Conservation (phyloP, 108 stramenopile species). For the Parmales sp. region DNA sequence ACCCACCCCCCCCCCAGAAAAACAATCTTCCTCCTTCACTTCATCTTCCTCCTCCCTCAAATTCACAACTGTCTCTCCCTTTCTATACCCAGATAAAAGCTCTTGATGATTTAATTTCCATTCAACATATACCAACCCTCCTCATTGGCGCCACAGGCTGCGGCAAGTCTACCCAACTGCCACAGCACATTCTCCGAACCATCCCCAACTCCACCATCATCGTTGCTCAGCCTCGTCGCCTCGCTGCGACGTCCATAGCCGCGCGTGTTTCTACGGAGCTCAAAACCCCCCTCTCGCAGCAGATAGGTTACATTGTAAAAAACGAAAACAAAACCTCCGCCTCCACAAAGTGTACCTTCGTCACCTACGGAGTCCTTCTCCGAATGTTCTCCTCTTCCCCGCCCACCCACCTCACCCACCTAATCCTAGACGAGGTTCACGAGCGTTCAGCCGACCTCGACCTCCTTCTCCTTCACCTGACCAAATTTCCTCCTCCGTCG, state of each 20-base stretch:
- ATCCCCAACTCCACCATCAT: not conserved
- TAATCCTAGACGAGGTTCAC: not conserved
- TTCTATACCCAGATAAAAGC: too few relatives aligned
- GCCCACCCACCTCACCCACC: not conserved
- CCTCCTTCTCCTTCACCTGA: not conserved
- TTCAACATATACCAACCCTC: too few relatives aligned
- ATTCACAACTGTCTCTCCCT: too few relatives aligned
- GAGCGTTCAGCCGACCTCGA: not conserved
- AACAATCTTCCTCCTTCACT: too few relatives aligned
- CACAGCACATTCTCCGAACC: not conserved
- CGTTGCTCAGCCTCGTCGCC: not conserved
- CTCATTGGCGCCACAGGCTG: not conserved
- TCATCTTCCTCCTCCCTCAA: too few relatives aligned
- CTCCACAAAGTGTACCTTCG: not conserved
- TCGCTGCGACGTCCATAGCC: not conserved
- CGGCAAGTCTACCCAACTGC: not conserved
- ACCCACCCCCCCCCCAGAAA: too few relatives aligned
- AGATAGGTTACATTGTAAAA: not conserved
- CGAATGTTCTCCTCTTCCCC: not conserved
- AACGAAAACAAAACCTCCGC: not conserved
- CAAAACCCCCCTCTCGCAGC: not conserved
- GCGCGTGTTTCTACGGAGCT: not conserved
- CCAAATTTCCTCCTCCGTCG: not conserved
- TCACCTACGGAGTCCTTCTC: not conserved
- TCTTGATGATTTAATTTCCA: too few relatives aligned